Evolutionary conservation across 495 filamentous ascomycete species (phyloP).

Genomic region (Mycothermus thermophilus): DNA sequence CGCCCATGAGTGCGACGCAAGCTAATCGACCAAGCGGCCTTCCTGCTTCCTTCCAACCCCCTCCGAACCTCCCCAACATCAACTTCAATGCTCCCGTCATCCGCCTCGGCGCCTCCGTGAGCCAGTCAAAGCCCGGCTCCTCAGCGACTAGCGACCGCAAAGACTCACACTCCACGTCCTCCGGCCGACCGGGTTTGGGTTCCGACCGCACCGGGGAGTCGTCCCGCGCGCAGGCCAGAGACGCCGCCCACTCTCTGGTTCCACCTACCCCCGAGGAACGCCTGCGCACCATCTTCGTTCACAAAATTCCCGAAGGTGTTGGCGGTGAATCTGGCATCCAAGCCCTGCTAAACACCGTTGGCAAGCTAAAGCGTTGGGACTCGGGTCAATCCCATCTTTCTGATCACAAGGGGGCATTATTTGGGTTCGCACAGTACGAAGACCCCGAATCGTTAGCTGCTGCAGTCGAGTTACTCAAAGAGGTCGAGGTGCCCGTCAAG

Average conservation of each 20-base stretch:
- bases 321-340: conserved; percentile 75
- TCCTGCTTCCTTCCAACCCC: conserved; percentile 75
- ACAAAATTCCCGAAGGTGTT: conserved; percentile 64
- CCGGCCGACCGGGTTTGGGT: conserved; percentile 53
- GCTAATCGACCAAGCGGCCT: conserved; percentile 65
- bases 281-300: conserved; percentile 78
- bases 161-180: conserved; percentile 24
- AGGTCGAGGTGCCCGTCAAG: conserved; percentile 74
- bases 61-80: conserved; percentile 88
- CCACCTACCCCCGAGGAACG: conserved; percentile 86
- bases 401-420: conserved; percentile 70
- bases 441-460: conserved; percentile 78
- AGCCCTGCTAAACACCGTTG: conserved; percentile 62
- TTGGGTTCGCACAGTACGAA: conserved; percentile 96
- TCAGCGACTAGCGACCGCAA: conserved; percentile 30
- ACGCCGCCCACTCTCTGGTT: conserved; percentile 62
- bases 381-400: conserved; percentile 45
- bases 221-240: conserved; percentile 54
- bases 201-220: conserved; percentile 48
- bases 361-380: conserved; percentile 72
- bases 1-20: conserved; percentile 48
- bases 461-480: conserved; percentile 74
- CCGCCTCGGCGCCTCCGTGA: conserved; percentile 61
- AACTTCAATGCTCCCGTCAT: conserved; percentile 98
- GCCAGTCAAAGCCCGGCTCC: conserved; percentile 49